Evolutionary conservation across 768 basidiomycete species (phyloP).

Genomic region (Mycena filopes): DNA sequence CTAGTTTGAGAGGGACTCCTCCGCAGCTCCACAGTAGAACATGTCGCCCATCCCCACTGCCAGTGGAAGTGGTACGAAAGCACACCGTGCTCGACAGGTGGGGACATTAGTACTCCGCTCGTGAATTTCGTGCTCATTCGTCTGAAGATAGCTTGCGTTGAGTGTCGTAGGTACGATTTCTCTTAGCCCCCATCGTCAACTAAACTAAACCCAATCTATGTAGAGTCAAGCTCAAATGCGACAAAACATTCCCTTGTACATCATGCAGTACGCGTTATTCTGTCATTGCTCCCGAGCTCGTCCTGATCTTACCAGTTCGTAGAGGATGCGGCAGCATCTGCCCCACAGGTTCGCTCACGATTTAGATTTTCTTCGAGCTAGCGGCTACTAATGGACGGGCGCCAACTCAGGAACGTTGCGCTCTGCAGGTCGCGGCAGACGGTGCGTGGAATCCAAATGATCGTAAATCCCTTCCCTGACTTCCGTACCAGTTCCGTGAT

Average conservation of each 20-base stretch:
- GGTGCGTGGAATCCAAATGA: conserved; percentile 1
- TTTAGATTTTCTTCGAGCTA: neutral
- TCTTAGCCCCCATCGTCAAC: neutral
- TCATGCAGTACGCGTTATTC: conserved; percentile 21
- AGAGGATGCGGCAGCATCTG: conserved; percentile 49
- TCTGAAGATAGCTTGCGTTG: conserved; percentile 29
- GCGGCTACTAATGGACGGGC: neutral
- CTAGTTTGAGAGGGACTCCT: too few relatives aligned
- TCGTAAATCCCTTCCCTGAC: neutral
- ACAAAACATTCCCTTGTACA: conserved; percentile 44
- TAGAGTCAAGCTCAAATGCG: conserved; percentile 54
- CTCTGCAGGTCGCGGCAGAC: conserved; percentile 46
- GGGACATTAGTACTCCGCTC: too few relatives aligned
- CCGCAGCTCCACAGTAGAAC: too few relatives aligned
- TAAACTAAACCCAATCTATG: conserved; percentile 1
- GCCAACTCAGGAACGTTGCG: conserved; percentile 44
- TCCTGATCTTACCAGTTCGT: conserved; percentile 17
- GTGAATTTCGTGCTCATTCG: too few relatives aligned
- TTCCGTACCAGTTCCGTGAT: conserved; percentile 46
- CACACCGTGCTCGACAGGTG: too few relatives aligned
- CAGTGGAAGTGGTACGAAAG: too few relatives aligned
- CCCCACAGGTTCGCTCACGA: conserved; percentile 30
- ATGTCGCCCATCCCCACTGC: too few relatives aligned
- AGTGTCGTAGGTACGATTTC: conserved; percentile 29
- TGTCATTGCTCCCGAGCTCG: too few relatives aligned